Conservation (phyloP, 257 asterid genomes). For the Ocimum tenuiflorum region DNA sequence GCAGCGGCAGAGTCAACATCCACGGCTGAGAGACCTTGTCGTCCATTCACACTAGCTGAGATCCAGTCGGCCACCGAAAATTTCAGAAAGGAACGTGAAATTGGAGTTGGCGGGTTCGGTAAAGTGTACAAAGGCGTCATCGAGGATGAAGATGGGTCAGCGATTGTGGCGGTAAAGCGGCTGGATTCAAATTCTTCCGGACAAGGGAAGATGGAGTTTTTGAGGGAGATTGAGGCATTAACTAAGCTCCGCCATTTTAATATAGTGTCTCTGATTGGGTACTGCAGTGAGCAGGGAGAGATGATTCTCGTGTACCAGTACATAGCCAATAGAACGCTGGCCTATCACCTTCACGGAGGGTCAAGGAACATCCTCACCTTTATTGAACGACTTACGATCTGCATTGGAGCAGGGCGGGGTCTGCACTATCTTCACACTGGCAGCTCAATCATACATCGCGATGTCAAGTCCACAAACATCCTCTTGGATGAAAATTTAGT, state of each 20-base stretch:
- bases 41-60: neutral
- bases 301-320: conserved; percentile 8
- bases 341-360: neutral
- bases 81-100: neutral
- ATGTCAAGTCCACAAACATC: conserved; percentile 46
- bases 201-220: neutral
- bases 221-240: neutral
- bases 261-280: conserved; percentile 4
- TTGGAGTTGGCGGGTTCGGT: neutral
- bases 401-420: conserved; percentile 2
- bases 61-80: neutral
- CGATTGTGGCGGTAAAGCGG: conserved; percentile 7
- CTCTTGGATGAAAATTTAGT: conserved; percentile 35
- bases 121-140: neutral
- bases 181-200: neutral
- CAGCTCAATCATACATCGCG: conserved; percentile 38
- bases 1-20: neutral
- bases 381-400: neutral
- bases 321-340: neutral
- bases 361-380: neutral
- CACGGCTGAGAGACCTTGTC: neutral
- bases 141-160: neutral
- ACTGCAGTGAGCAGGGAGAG: neutral
- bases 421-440: neutral
- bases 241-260: neutral